These are phyloP conservation scores for Wilcoxina mikolae DNA, from an alignment of 495 filamentous ascomycete species.

Conservation along the genomic window DNA sequence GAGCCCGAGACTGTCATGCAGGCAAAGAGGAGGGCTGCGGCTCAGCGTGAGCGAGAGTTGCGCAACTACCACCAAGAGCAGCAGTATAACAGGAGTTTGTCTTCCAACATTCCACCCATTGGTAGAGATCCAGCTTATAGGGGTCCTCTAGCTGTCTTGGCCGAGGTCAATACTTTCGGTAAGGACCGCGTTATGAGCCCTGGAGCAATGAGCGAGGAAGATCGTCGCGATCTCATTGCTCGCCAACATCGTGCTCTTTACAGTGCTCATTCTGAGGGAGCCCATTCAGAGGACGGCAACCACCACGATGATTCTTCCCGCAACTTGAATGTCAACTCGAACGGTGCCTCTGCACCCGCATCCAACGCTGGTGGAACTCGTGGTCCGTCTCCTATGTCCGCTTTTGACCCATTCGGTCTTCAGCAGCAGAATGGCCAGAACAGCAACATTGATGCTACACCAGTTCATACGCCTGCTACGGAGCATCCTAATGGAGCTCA, in stretches of 20 bases:
- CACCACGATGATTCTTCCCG: constrained; percentile 42
- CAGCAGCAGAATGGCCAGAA: constrained; percentile 27
- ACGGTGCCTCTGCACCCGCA: constrained; percentile 38
- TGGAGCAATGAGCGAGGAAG: constrained; percentile 81
- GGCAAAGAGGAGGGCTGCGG: constrained; percentile 95
- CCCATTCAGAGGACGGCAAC: constrained; percentile 34
- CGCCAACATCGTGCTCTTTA: constrained; percentile 89
- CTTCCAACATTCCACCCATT: constrained; percentile 28
- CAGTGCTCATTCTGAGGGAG: constrained; percentile 44
- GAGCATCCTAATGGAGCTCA: constrained; percentile 31
- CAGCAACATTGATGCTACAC: constrained; percentile 26
- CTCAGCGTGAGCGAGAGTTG: constrained; percentile 95
- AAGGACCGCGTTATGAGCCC: constrained; percentile 83
- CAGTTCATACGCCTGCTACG: constrained; percentile 27
- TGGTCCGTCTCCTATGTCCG: constrained; percentile 42
- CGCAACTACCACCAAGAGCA: constrained; percentile 99
- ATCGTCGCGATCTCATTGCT: constrained; percentile 87
- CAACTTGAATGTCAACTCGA: constrained; percentile 41
- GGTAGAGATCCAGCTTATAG: constrained; percentile 31
- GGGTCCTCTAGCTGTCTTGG: constrained; percentile 53
- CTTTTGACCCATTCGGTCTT: constrained; percentile 45
- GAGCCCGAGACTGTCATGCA: constrained; percentile 98
- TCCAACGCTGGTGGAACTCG: constrained; percentile 35
- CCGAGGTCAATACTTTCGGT: constrained; percentile 61
- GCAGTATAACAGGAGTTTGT: constrained; percentile 93